Evolutionary conservation across 78 protist species (phyloP), one percentile per base, ranked within the genome.

Genomic region (Acrasis kona): DNA sequence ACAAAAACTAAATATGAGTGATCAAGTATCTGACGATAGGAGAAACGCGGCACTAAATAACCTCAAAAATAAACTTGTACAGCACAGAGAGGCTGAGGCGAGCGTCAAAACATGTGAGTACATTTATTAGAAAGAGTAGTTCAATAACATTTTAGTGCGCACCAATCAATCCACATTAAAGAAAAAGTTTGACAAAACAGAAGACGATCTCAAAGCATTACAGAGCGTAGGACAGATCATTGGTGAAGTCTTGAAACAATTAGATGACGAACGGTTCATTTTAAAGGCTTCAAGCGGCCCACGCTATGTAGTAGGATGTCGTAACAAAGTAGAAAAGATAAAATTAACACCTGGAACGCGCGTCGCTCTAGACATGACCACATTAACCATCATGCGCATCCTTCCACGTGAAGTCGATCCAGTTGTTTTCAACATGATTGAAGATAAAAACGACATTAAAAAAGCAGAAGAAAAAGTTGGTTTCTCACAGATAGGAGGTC

Each of bases 361-460:
- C 19, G 98, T 97, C 1, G 87, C 99, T 29, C 88, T 98, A n/a
- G 99, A 98, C 81, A 92, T 96, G 89, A 90, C 98, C 9, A 98
- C 99, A 10, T 81, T 96, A 42, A 98, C 99, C 2, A 96, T 98
- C 84, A 94, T 98, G 96, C 86, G 98, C 19, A 67, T 84, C 8
- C 78, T 98, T 35, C 98, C 98, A 12, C 76, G 88, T 28, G 85
- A 78, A 68, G 99, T 97, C 3, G 99, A 98, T 65, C 99, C 99
- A 29, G 42, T 95, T 4, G 99, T 98, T 12, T 95, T 82, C 89
- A 91, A 95, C 79, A 98, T 98, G 99, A 37, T 87, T 7, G n/a
- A n/a, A n/a, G 10, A 58, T 6, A 99, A 98, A 80, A 86, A 89
- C 37, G 86, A 93, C 10, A 72, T 61, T 29, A 0, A 74, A n/a